phyloP scores from a whole-genome alignment of 2,329 filamentous ascomycete species.

The Aureobasidium sp. region DNA sequence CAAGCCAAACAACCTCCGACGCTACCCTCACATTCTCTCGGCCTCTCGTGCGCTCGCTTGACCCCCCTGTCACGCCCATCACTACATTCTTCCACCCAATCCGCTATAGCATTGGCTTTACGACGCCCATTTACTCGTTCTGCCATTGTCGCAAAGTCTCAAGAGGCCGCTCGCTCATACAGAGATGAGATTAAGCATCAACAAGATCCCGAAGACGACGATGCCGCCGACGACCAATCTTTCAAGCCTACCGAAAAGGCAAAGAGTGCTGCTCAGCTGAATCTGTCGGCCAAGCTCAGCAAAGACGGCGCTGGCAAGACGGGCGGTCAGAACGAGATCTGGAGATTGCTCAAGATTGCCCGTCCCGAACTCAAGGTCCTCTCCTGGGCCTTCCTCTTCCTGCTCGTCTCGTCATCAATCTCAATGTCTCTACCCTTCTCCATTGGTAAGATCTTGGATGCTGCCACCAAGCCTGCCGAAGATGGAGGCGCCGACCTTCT shows the following conservation, averaged over 20 bases:
- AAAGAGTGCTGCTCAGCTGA: constrained; percentile 77
- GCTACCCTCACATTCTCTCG: background rate
- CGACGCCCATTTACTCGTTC: constrained; percentile 17
- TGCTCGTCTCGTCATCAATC: constrained; percentile 83
- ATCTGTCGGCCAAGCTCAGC: constrained; percentile 77
- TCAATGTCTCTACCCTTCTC: constrained; percentile 97
- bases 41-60: background rate
- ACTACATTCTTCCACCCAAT: background rate
- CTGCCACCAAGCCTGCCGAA: constrained; percentile 66
- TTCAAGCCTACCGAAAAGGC: constrained; percentile 77
- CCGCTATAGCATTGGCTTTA: background rate
- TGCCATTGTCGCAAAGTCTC: constrained; percentile 15
- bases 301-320: constrained; percentile 59
- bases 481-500: constrained; percentile 63
- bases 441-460: constrained; percentile 90
- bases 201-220: constrained; percentile 31
- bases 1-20: background rate
- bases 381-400: constrained; percentile 70
- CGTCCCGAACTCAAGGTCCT: constrained; percentile 76
- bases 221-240: constrained; percentile 50
- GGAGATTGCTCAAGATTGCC: constrained; percentile 83
- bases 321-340: constrained; percentile 68
- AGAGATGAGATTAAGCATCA: constrained; percentile 18
- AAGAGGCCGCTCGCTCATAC: constrained; percentile 18
- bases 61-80: background rate